These are phyloP conservation scores for Fusarium domesticum DNA, from an alignment of 2,329 filamentous ascomycete species.

Conservation along the genomic window DNA sequence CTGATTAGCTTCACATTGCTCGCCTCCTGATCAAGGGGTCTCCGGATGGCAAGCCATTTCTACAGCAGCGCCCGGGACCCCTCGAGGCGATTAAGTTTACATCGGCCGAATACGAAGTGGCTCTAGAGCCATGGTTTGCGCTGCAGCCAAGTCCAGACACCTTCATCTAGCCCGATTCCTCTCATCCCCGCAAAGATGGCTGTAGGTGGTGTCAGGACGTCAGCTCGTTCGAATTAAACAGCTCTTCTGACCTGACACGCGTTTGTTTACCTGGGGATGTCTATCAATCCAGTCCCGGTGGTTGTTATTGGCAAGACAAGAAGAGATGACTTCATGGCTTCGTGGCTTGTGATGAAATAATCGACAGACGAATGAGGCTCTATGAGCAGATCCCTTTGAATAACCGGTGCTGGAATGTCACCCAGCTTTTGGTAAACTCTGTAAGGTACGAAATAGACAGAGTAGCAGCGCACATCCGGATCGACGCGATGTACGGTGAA, in stretches of 20 bases:
- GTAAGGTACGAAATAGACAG: slow-evolving; percentile 4
- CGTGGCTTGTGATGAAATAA: slow-evolving; percentile 2
- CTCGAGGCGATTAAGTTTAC: slow-evolving; percentile 19
- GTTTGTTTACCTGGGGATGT: no score
- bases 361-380: not conserved
- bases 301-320: no score
- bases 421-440: not conserved
- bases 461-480: slow-evolving; percentile 1
- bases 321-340: no score
- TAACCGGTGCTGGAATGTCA: slow-evolving; percentile 11
- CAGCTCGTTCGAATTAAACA: no score
- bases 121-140: slow-evolving; percentile 6
- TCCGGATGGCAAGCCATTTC: no score
- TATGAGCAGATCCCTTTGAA: not conserved
- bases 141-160: slow-evolving; percentile 6
- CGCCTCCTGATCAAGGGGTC: not conserved
- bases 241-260: not conserved
- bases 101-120: slow-evolving; percentile 9
- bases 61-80: not conserved
- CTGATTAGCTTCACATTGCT: not conserved
- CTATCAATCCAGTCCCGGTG: no score
- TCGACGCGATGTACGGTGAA: slow-evolving; percentile 1
- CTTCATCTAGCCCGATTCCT: slow-evolving; percentile 17
- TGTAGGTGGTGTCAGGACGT: slow-evolving; percentile 9
- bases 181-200: slow-evolving; percentile 13